Evolutionary conservation across 225 moss, liverwort and hornwort genomes (phyloP).

Genomic region (Antitrichia curtipendula): DNA sequence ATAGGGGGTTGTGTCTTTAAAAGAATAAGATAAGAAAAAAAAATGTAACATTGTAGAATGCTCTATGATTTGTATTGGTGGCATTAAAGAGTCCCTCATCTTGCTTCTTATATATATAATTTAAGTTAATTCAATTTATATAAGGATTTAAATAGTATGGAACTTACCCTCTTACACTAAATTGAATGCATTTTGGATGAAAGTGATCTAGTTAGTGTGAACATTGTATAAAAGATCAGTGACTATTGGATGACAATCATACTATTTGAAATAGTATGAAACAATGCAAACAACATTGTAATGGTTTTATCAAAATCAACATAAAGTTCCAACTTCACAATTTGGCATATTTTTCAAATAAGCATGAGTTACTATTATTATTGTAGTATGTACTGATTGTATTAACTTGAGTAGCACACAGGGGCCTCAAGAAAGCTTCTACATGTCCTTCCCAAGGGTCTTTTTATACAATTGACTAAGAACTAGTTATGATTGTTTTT

Average conservation of each 20-base stretch:
- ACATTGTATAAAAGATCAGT: background rate
- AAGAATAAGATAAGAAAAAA: background rate
- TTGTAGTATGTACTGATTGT: background rate
- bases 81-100: rapidly evolving
- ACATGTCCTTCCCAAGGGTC: rapidly evolving
- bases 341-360: background rate
- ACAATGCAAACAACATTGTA: rapidly evolving
- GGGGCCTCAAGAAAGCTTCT: rapidly evolving
- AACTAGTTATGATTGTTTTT: too few species aligned
- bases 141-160: background rate
- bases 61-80: background rate
- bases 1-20: too few species aligned
- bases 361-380: background rate
- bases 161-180: background rate
- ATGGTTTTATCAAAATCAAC: background rate
- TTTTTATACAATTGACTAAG: background rate
- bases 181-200: background rate
- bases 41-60: background rate
- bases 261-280: background rate
- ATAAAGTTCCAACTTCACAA: background rate
- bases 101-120: background rate
- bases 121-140: background rate
- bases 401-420: background rate
- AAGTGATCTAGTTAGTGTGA: background rate
- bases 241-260: background rate